Base-by-base conservation (phyloP, 768 basidiomycete species). In the Rhodotorula babjevae region DNA sequence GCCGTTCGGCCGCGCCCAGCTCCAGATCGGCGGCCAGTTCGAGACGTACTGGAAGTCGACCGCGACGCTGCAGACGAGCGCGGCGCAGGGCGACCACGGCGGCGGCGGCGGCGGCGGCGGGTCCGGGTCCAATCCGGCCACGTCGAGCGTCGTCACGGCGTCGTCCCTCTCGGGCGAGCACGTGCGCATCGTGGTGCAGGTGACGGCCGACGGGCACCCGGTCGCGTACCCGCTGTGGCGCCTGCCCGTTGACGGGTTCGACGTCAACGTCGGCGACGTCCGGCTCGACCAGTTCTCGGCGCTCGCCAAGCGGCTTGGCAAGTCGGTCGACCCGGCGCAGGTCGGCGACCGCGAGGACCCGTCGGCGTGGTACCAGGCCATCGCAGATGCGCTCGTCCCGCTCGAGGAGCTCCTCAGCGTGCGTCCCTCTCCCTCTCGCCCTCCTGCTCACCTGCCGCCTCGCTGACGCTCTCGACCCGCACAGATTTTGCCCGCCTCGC, bases 21-120 rank as follows among this genome's bases (percentile, higher is more conserved):
- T 98, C 21, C 92, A 94, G 82, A 90, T 97, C 66, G 94, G 93
- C 33, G 95, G 96, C 36, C 88, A 91, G 63, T 86, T 98, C 42
- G 94, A 98, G 82, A 99, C 95, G 0, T 99, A 99, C 81, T 99
- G 96, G 96, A 98, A 97, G 82, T 94, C 93, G 5, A 87, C 89
- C 29, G 84, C 86, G 40, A 64, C 67, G 3, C 68, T 78, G 33
- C 25, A 64, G 42, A 72, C 62, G 10, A 60, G 61, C n/a, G 14
- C 61, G 2, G 76, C 77, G 55, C 78, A 80, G 50, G 78, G 80
- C 18, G 80, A 78, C 23, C 77, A 46, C 44, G 14, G 14, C 44
- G 44, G 36, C 36, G 36, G 36, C 36, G 36, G 36, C 79, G 81
- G 81, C 19, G 73, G 77, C 40, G 58, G 76, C 47, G 67, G 68